Conservation (phyloP, 306 rosid genomes). For the Glycine soja region DNA sequence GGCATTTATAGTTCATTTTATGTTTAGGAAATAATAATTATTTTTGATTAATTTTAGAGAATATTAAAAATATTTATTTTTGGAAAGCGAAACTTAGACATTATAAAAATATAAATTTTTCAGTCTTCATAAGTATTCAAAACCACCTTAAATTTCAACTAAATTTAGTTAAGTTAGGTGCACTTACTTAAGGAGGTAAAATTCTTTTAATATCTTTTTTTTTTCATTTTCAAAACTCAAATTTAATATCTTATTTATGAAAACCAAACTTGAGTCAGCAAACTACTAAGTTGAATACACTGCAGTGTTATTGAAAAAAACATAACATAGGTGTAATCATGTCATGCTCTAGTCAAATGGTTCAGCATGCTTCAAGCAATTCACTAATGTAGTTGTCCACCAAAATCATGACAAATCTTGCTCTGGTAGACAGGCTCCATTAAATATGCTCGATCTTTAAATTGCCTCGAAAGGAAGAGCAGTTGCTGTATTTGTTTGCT, state of each 20-base stretch:
- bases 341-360: slow-evolving; percentile 8
- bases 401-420: slow-evolving; percentile 41
- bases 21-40: too few species aligned
- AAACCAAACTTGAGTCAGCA: neutral
- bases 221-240: neutral
- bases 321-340: neutral
- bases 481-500: neutral
- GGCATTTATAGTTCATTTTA: neutral
- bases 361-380: slow-evolving; percentile 32
- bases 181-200: too few species aligned
- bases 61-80: neutral
- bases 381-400: slow-evolving; percentile 37
- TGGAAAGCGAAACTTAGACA: neutral
- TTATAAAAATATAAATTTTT: neutral
- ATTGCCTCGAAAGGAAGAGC: slow-evolving; percentile 14
- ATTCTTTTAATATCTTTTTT: neutral
- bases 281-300: neutral
- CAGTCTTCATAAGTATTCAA: neutral
- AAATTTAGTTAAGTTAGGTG: neutral
- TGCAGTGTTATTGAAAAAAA: too few species aligned
- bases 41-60: too few species aligned
- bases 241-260: neutral
- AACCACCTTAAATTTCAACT: neutral
- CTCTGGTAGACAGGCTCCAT: slow-evolving; percentile 4
- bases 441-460: slow-evolving; percentile 13